Evolutionary conservation across 352 stramenopile species (phyloP), one percentile per base, ranked within the genome.

Genomic region (Globisporangium viniferum): DNA sequence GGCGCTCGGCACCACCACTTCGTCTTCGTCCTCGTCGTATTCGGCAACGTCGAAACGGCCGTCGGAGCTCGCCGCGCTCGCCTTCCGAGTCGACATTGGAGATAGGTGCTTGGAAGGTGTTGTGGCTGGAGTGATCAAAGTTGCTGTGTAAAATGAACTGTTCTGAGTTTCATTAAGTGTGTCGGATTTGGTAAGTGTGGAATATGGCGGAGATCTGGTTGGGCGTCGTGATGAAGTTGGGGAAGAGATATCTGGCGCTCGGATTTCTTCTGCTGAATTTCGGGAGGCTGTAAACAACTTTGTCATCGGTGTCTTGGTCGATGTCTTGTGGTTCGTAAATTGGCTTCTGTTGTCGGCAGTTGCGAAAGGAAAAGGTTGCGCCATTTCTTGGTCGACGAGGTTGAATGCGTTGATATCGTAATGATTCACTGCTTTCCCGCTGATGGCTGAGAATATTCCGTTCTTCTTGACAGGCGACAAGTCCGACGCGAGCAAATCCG

Each of bases 381-480:
- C 53, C 51, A 24, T 12, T 22, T 24, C 15, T 8, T 7, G 8
- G 20, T 46, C 18, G 53, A 27, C 24, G 18, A 46, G 31, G 36
- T 62, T 61, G 24, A 68, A 53, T 18, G 56, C 62, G 35, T 24
- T 39, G 8, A 56, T 22, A 7, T 35, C 10, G 29, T 33, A 18
- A 20, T 33, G 41, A 8, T 58, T 57, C 14, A 20, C 44, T 4
- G 20, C 5, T 18, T 14, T 61, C 2, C 3, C 27, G 1, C 10
- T 12, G 27, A 22, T 35, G 3, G 22, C 18, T 33, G 41, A 58
- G 33, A 53, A 60, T 8, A 49, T 54, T 14, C 5, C 15, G 20
- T 49, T 33, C 29, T 53, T 59, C 22, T 69, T 69, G 5, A 64
- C 41, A 20, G 64, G 55, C 15, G 64, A 64, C n/a, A 67, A 31